Evolutionary conservation across 1,139 yeast genomes (phyloP), one percentile per base, ranked within the genome.

Genomic region (Protomyces inundatus): DNA sequence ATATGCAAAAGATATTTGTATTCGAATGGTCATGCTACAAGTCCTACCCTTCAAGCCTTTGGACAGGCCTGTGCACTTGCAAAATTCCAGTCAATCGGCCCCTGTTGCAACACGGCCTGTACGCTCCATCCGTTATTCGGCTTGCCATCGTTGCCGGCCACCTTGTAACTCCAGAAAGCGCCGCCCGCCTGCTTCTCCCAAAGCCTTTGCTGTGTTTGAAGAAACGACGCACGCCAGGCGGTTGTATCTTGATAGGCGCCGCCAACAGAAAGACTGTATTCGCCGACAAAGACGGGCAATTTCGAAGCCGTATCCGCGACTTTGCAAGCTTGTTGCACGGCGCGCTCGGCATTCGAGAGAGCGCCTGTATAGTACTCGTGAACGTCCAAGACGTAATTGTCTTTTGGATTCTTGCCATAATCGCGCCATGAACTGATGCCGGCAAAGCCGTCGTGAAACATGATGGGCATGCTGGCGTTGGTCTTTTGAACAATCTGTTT

Each of bases 171-270:
- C 62, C 62, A 58, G 40, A 58, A 58, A 9, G 62, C 62, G 33
- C 56, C 45, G 39, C 62, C 62, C 6, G 62, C 62, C 33, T 58
- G 48, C 37, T 61, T 39, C 23, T 34, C 59, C 42, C 42, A 33
- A 81, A 37, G 81, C 68, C 56, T 78, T 74, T 51, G 77, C 73
- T 68, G 84, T 81, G 32, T 75, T 78, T 33, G 76, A 39, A 6
- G 40, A 40, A 56, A 56, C 30, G 39, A 71, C 32, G 70, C 70
- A 32, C 84, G 54, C 59, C 64, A 53, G 6, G 64, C 37, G 36
- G 12, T 36, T 6, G 62, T 52, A 50, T 58, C 56, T 16, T 51
- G 55, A 36, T 40, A 58, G 16, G 46, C 62, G 6, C 62, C 62
- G 10, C 62, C 62, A 0, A 58, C 56, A 42, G 55, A 50, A 14